These are phyloP conservation scores for Pharnaceum exiguum DNA, from an alignment of 148 eudicot genomes.

Conservation along the genomic window DNA sequence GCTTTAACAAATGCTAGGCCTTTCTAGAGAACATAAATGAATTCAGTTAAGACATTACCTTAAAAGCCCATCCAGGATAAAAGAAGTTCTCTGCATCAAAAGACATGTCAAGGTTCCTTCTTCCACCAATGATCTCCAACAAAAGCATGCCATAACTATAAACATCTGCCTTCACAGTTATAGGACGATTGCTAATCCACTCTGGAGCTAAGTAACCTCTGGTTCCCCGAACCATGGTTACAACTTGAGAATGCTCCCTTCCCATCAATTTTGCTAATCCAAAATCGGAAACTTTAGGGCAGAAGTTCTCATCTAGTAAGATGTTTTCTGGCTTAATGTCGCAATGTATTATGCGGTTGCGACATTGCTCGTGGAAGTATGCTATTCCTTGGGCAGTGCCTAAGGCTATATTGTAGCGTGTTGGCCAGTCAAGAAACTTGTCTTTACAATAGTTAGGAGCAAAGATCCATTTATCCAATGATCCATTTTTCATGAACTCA, in stretches of 20 bases:
- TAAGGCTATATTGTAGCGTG: conserved; percentile 65
- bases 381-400: conserved; percentile 94
- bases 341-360: conserved; percentile 82
- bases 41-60: conserved; percentile 31
- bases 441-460: conserved; percentile 35
- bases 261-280: conserved; percentile 90
- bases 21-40: not conserved
- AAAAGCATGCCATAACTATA: conserved; percentile 93
- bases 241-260: conserved; percentile 72
- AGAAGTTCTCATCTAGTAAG: conserved; percentile 70
- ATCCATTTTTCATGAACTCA: conserved; percentile 92
- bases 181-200: conserved; percentile 87
- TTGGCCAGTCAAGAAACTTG: conserved; percentile 70
- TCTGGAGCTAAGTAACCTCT: conserved; percentile 95
- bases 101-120: conserved; percentile 88
- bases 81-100: conserved; percentile 70
- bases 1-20: too few relatives aligned
- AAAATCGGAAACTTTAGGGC: conserved; percentile 88
- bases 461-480: conserved; percentile 94
- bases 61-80: conserved; percentile 91
- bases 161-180: conserved; percentile 90
- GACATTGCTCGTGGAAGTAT: conserved; percentile 92
- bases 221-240: conserved; percentile 95
- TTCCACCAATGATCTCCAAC: conserved; percentile 80
- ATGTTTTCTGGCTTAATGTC: conserved; percentile 96